Conservation (phyloP, 2,329 filamentous ascomycete genomes). For the Aureobasidium sp. region DNA sequence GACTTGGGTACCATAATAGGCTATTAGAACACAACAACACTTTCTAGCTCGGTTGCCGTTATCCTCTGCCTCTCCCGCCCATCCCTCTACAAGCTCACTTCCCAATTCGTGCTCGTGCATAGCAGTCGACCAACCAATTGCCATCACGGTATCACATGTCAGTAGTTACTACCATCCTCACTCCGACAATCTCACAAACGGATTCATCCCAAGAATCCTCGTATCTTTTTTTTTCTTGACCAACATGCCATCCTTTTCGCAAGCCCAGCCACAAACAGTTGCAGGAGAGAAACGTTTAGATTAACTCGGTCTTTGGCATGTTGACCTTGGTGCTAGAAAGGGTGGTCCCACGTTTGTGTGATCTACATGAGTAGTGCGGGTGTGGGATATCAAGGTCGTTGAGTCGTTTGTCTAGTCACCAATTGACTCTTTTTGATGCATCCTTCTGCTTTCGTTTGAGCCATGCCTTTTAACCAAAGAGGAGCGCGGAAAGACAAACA, state of each 20-base stretch:
- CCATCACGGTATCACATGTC: neutral
- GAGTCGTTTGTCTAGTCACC: neutral
- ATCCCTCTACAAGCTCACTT: neutral
- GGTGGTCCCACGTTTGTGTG: neutral
- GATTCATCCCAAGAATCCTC: neutral
- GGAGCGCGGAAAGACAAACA: neutral
- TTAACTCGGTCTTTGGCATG: neutral
- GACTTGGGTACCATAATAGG: neutral
- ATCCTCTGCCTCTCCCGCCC: neutral
- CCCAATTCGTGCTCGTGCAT: neutral
- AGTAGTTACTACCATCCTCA: neutral
- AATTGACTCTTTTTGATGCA: neutral
- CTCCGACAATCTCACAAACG: neutral
- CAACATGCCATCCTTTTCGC: neutral
- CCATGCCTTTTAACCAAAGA: neutral
- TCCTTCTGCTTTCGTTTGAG: neutral
- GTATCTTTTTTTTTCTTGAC: neutral
- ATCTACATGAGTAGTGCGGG: neutral
- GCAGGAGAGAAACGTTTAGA: neutral
- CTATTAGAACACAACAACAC: no score
- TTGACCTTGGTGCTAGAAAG: no score
- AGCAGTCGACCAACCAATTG: neutral
- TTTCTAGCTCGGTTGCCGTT: neutral
- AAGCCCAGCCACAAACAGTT: neutral
- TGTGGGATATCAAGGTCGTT: neutral